Evolutionary conservation across 2,329 filamentous ascomycete species (phyloP).

Genomic region (Drechmeria coniospora): DNA sequence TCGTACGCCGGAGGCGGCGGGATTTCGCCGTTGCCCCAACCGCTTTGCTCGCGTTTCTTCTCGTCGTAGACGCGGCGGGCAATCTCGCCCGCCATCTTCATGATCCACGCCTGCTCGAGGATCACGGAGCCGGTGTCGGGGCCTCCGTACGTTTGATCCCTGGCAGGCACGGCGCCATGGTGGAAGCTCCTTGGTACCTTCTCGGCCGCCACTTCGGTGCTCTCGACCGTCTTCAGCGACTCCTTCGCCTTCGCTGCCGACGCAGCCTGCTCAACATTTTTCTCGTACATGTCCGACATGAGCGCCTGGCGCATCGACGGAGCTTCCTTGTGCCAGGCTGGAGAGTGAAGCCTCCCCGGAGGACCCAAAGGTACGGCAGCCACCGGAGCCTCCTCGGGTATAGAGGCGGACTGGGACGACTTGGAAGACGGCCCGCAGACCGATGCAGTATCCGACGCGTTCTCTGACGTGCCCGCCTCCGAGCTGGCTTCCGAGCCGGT

Average conservation of each 20-base stretch:
- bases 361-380: no score
- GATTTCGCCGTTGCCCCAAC: slow-evolving; percentile 37
- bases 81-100: slow-evolving; percentile 89
- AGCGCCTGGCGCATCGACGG: slow-evolving; percentile 8
- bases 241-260: slow-evolving; percentile 10
- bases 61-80: slow-evolving; percentile 77
- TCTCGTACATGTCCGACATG: slow-evolving; percentile 10
- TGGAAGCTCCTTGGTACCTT: slow-evolving; percentile 10
- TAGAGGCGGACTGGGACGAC: slow-evolving; percentile 37
- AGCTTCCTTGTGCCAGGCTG: slow-evolving; percentile 6
- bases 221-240: no score
- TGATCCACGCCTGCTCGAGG: slow-evolving; percentile 71
- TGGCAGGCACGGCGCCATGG: slow-evolving; percentile 14
- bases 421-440: slow-evolving; percentile 46
- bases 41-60: slow-evolving; percentile 36
- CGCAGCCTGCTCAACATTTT: slow-evolving; percentile 10
- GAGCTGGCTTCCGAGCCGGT: slow-evolving; percentile 39
- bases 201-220: no score
- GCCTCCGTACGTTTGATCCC: slow-evolving; percentile 15
- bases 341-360: slow-evolving; percentile 27
- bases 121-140: slow-evolving; percentile 44
- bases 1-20: slow-evolving; percentile 48
- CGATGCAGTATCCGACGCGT: slow-evolving; percentile 36
- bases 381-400: slow-evolving; percentile 51
- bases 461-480: slow-evolving; percentile 30